phyloP scores from a whole-genome alignment of 2,329 filamentous ascomycete species.

The Sarocladiaceae sp. region DNA sequence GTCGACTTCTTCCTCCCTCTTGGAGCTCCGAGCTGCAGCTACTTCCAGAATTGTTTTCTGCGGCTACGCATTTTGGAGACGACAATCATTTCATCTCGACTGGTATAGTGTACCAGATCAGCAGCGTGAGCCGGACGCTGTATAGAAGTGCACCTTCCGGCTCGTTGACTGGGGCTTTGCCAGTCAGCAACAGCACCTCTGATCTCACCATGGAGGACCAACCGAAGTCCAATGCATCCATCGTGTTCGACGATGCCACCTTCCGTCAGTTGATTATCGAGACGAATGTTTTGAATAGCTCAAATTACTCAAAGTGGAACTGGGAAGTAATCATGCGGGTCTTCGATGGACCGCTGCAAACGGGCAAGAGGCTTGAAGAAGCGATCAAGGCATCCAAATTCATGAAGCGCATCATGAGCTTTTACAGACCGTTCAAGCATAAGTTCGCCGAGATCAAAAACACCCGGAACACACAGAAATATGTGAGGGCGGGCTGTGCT shows the following conservation, averaged over 20 bases:
- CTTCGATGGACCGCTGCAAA: slow-evolving; percentile 88
- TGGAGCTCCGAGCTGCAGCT: slow-evolving; percentile 86
- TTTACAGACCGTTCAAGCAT: slow-evolving; percentile 95
- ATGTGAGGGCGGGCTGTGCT: slow-evolving; percentile 84
- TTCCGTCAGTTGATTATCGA: slow-evolving; percentile 67
- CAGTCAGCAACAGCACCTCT: slow-evolving; percentile 40
- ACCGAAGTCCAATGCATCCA: slow-evolving; percentile 43
- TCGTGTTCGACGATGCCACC: slow-evolving; percentile 54
- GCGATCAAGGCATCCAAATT: slow-evolving; percentile 95
- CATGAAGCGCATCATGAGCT: slow-evolving; percentile 88
- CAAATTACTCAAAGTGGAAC: slow-evolving; percentile 94
- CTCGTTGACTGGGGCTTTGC: slow-evolving; percentile 30
- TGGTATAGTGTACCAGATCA: slow-evolving; percentile 94
- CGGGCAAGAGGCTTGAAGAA: slow-evolving; percentile 88
- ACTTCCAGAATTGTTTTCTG: slow-evolving; percentile 77
- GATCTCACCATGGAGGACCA: slow-evolving; percentile 53
- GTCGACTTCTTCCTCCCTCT: slow-evolving; percentile 73
- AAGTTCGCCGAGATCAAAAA: slow-evolving; percentile 88
- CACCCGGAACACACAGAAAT: slow-evolving; percentile 90
- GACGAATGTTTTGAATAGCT: slow-evolving; percentile 80
- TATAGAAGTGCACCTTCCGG: slow-evolving; percentile 67
- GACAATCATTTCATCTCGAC: slow-evolving; percentile 77
- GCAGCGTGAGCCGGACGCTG: slow-evolving; percentile 90
- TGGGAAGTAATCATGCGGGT: slow-evolving; percentile 91
- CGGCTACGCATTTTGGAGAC: slow-evolving; percentile 66